Evolutionary conservation across 1,284 basidiomycete species (phyloP).

Genomic region (Ceratobasidium sp.): DNA sequence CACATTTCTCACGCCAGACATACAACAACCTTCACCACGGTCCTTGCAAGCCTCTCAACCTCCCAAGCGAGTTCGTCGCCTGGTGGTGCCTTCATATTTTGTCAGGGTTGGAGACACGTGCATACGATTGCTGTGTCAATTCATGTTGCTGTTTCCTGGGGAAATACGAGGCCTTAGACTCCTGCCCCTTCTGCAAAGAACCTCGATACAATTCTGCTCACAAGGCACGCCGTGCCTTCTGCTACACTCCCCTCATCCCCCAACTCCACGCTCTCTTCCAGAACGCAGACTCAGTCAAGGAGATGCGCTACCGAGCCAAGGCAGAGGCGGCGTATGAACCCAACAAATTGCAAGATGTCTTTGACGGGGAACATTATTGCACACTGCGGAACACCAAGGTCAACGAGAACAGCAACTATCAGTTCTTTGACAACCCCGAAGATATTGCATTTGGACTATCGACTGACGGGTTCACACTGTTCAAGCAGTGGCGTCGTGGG

Average conservation of each 20-base stretch:
- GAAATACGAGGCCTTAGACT: constrained; percentile 48
- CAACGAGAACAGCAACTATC: constrained; percentile 39
- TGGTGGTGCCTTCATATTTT: constrained; percentile 2
- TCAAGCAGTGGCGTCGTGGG: constrained; percentile 47
- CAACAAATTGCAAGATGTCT: constrained; percentile 52
- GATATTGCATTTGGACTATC: constrained; percentile 55
- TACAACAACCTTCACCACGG: constrained; percentile 9
- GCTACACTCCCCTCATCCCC: constrained; percentile 56
- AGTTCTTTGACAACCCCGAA: constrained; percentile 52
- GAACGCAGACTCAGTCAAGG: constrained; percentile 47
- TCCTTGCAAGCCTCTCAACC: neutral
- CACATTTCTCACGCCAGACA: neutral
- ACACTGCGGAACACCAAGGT: constrained; percentile 48
- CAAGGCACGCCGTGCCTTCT: constrained; percentile 49
- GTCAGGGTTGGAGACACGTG: neutral
- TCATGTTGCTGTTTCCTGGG: constrained; percentile 57
- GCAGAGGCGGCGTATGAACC: constrained; percentile 14
- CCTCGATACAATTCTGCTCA: constrained; percentile 49
- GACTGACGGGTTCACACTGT: constrained; percentile 54
- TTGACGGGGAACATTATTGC: constrained; percentile 53
- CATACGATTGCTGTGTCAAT: constrained; percentile 56
- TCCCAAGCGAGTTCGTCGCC: constrained; percentile 25
- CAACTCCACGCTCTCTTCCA: constrained; percentile 52
- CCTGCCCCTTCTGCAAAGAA: constrained; percentile 55
- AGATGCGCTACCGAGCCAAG: constrained; percentile 49